Percentiles rank a stretch among this genome's conserved stretches.
Conservation (phyloP, 495 filamentous ascomycete genomes). For the Acidiella bohemica region DNA sequence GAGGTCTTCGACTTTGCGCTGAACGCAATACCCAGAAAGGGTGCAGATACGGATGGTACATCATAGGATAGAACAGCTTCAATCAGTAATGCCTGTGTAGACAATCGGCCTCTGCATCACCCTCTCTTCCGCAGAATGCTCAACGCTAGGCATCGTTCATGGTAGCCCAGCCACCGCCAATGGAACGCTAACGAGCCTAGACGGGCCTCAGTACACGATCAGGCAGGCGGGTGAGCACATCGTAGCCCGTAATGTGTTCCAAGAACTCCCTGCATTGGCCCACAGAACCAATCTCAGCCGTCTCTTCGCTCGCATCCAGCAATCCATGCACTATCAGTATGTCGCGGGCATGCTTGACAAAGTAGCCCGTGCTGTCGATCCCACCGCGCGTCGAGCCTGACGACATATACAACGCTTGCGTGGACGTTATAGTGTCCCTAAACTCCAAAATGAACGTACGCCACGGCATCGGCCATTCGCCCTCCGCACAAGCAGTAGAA, state of each 20-base stretch:
- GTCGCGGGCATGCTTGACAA: neutral
- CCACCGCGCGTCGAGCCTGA: too few species aligned
- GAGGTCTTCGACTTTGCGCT: constrained; percentile 12
- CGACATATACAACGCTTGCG: too few species aligned
- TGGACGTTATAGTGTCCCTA: too few species aligned
- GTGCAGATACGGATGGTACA: too few species aligned
- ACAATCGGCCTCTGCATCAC: neutral
- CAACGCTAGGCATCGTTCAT: too few species aligned
- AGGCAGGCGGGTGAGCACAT: neutral
- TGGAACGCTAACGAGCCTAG: neutral
- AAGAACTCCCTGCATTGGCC: constrained; percentile 5
- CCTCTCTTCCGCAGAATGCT: neutral
- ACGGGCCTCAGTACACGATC: neutral
- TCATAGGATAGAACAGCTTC: too few species aligned
- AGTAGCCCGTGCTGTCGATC: constrained; percentile 1
- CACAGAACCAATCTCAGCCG: neutral
- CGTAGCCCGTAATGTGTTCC: constrained; percentile 3
- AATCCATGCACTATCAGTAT: neutral
- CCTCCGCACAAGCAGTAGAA: too few species aligned
- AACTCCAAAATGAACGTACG: too few species aligned
- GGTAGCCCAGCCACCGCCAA: too few species aligned
- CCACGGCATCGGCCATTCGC: too few species aligned
- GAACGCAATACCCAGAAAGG: constrained; percentile 7
- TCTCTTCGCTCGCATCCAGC: neutral
- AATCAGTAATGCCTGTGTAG: too few species aligned